Evolutionary conservation across 345 rosid genomes (phyloP), one percentile per base, ranked within the genome.

Genomic region (Laguncularia racemosa): DNA sequence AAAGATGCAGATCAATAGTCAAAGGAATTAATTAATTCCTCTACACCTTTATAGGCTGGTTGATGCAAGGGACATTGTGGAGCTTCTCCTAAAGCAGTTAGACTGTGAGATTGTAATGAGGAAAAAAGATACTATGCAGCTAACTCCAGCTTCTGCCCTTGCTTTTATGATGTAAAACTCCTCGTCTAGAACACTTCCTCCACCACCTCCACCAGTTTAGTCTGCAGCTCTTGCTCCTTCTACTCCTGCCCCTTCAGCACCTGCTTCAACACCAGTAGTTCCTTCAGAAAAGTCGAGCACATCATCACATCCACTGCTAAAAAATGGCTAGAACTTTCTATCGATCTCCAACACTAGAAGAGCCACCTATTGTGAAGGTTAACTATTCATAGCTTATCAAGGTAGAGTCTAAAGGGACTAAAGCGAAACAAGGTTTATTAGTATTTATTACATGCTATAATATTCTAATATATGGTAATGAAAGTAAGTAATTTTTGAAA

Each of bases 241-340:
- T 2, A 13, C 17, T 6, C 11, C 48, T n/a, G 48, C 48, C 46
- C 48, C 53, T 46, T 52, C 14, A 0, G 26, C 4, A 6, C 56
- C 57, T 16, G 44, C 50, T 23, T 14, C 50, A 0, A 33, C 16
- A 14, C 17, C 10, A 3, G 53, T 49, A 7, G 63, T 19, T 16
- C 46, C 52, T 11, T 49, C 59, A 13, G 48, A 46, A 2, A 54
- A 66, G 44, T 50, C 47, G 0, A 59, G 60, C 56, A 47, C 28
- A 14, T 55, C 70, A 58, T 66, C 64, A 9, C 59, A 66, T 55
- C 59, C 38, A 15, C 56, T 38, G 7, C 16, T 54, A 43, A 66
- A 53, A 50, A 59, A 66, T 66, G 70, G 59, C 70, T 17, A 59
- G 70, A 21, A 66, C 70, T n/a, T 59, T 66, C 33, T 66, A 66